Base-by-base conservation (phyloP, 192 early-diverging fungal genomes). In the Thoreauomyces humboldtii region DNA sequence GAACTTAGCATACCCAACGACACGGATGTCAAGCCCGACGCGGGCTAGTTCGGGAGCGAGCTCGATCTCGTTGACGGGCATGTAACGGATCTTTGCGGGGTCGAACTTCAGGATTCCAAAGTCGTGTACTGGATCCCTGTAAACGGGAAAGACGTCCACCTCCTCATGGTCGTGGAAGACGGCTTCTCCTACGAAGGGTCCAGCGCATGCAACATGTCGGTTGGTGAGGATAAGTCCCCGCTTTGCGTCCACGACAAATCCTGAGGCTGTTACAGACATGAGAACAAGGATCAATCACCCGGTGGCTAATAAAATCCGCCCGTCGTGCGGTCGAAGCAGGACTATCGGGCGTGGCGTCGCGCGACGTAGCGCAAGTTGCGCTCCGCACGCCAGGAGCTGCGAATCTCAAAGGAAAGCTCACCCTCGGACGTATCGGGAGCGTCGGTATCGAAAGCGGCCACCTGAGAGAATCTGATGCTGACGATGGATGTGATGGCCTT, bases 101-200 rank as follows among this genome's bases (percentile, higher is more conserved):
- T 91, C 87, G 72, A 91, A 92, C 74, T 83, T 80, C 24, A 89
- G 67, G 50, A 87, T 77, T 24, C 66, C 48, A 51, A 60, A 59
- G 59, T 53, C 63, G 3, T 53, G 33, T 19, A 73, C 68, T 4
- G 80, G 80, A 54, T 81, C 80, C 37, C 77, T 63, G 68, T 92
- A 91, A 22, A 91, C 82, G 7, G 87, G 81, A 67, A 66, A 83
- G 29, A 89, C 91, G 58, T 85, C 81, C 0, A 88, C 82, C 59
- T 91, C 86, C 68, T 91, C 90, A 46, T 91, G 91, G 59, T 92
- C 82, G 53, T 87, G 88, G 48, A 84, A 90, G 27, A 92, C 77
- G 15, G 87, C 89, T 57, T 90, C 88, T 33, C 89, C 91, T 2
- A 90, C 84, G 76, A 91, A 92, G n/a, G 91, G 91, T 17, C 91